Conservation (phyloP, 495 filamentous ascomycete genomes). For the Penicillium argentinense region DNA sequence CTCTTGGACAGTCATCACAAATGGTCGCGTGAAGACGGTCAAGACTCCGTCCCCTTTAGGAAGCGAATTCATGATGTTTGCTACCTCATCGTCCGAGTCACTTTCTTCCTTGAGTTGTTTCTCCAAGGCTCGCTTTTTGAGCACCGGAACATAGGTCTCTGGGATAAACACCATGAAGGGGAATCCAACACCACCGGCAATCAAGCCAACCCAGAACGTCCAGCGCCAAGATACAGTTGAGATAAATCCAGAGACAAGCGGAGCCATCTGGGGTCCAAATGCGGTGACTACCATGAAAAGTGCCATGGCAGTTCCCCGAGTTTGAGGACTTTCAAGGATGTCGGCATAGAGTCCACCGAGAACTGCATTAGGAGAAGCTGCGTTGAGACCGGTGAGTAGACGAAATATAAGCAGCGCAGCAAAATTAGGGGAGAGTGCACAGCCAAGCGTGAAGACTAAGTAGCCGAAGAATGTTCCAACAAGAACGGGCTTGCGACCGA, state of each 20-base stretch:
- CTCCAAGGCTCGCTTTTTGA: not conserved
- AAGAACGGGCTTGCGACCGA: conserved; percentile 31
- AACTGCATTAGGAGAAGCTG: conserved; percentile 30
- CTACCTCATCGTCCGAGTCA: not conserved
- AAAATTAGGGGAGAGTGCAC: conserved; percentile 33
- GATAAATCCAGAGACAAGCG: conserved; percentile 20
- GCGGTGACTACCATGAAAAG: conserved; percentile 35
- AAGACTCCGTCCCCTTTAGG: not conserved
- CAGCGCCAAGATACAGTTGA: conserved; percentile 54
- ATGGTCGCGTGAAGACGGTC: not conserved
- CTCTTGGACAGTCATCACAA: conserved; percentile 20
- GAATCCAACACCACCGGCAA: conserved; percentile 4
- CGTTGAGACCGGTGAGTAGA: conserved; percentile 33
- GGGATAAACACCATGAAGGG: conserved; percentile 42
- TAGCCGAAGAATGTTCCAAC: conserved; percentile 32
- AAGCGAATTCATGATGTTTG: not conserved
- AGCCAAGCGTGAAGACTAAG: conserved; percentile 35
- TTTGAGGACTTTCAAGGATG: conserved; percentile 16
- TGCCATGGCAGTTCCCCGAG: conserved; percentile 28
- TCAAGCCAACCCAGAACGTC: conserved; percentile 44
- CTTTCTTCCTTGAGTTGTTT: not conserved
- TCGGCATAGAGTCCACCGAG: conserved; percentile 41
- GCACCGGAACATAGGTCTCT: not conserved
- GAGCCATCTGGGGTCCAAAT: conserved; percentile 31
- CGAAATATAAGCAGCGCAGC: conserved; percentile 38